Evolutionary conservation across 2,329 filamentous ascomycete species (phyloP), one percentile per base, ranked within the genome.

Genomic region (Fusarium succisae): DNA sequence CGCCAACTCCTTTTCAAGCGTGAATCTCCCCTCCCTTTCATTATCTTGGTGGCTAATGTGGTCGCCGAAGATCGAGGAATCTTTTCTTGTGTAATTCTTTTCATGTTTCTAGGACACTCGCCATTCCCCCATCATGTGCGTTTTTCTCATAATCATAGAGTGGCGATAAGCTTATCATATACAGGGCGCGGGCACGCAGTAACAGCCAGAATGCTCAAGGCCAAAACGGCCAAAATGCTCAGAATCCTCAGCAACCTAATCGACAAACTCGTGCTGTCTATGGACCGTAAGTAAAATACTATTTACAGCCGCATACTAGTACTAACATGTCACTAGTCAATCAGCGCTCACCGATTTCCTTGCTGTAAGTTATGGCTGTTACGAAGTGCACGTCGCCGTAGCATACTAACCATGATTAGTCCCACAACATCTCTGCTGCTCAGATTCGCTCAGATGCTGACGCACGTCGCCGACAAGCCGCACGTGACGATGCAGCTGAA

Each of bases 351-450:
- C 87, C 6, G 86, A 88, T 72, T 89, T 87, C 68, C 80, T 89
- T 48, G 87, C 87, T 30, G 85, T 86, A 73, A 73, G 84, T 75
- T 35, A 26, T 43, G 14, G 18, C 37, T 24, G 6, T 7, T 18
- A 24, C 13, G 17, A 37, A 13, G 11, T 20, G 35, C 35, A 28
- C 15, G 14, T 41, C 24, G 20, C 24, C 18, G 12, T 10, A n/a
- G 51, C 20, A 12, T 62, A 50, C 77, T 82, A 54, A 82, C 62
- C 39, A 41, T 24, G 15, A 18, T 35, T 39, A 92, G 88, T 90
- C 92, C 6, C 91, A 93, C 81, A 94, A 94, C 77, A 94, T 94
- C 74, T 93, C 90, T 28, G 88, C 89, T 5, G 80, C 84, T 35
- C 86, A 88, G 66, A 91, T 91, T 64, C 84, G 86, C 41, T 79